Evolutionary conservation across 768 basidiomycete genomes (phyloP).

Genomic region (Cystobasidium ongulense): DNA sequence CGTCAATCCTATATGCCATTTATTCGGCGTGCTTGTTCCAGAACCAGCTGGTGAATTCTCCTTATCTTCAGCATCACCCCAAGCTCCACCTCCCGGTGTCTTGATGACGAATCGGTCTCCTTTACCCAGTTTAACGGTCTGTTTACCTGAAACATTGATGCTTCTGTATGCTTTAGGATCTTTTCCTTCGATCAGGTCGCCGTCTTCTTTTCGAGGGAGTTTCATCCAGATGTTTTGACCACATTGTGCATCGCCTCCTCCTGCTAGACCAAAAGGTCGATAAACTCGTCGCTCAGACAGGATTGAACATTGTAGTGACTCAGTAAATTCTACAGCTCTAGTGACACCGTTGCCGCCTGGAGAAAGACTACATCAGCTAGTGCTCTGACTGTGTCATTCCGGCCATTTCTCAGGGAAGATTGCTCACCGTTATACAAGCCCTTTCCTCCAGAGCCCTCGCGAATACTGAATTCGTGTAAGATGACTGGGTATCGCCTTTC

Average conservation of each 20-base stretch:
- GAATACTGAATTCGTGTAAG: conserved; percentile 59
- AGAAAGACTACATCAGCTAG: too few relatives aligned
- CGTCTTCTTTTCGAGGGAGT: conserved; percentile 43
- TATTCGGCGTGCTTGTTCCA: conserved; percentile 1
- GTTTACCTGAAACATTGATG: conserved; percentile 80
- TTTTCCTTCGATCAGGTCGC: conserved; percentile 54
- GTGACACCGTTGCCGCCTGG: conserved; percentile 75
- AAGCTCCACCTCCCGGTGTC: conserved; percentile 86
- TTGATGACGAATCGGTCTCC: conserved; percentile 71
- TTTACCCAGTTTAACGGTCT: conserved; percentile 76
- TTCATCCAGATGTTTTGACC: conserved; percentile 81
- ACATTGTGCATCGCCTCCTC: conserved; percentile 61
- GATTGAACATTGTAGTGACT: conserved; percentile 34
- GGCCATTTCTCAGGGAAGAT: background rate
- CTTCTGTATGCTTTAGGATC: conserved; percentile 47
- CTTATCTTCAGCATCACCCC: conserved; percentile 49
- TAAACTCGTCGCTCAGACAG: conserved; percentile 63
- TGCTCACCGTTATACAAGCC: conserved; percentile 24
- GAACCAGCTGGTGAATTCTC: conserved; percentile 31
- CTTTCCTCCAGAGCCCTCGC: conserved; percentile 35
- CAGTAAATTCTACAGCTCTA: conserved; percentile 71
- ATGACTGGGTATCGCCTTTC: conserved; percentile 91
- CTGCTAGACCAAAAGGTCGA: conserved; percentile 76
- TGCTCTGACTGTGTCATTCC: background rate
- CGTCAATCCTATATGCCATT: conserved; percentile 15